Evolutionary conservation across 2,329 filamentous ascomycete genomes (phyloP).

Genomic region (Calonectria naviculata): DNA sequence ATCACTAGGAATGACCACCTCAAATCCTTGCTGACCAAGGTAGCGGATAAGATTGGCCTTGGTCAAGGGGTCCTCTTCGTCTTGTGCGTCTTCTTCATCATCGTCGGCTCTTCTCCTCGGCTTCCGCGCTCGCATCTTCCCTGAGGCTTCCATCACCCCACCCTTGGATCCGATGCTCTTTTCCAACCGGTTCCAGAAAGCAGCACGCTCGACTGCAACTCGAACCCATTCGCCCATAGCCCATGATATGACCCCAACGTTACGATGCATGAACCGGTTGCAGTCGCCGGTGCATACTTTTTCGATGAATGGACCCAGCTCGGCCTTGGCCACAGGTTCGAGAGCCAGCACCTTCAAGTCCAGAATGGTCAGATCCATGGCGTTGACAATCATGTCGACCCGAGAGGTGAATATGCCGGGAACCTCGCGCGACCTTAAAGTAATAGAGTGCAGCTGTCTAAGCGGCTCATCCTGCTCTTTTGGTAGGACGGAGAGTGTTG

Average conservation of each 20-base stretch:
- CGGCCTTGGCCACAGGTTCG: constrained; percentile 67
- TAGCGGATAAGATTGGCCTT: constrained; percentile 62
- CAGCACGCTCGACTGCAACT: constrained; percentile 68
- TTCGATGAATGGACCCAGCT: constrained; percentile 66
- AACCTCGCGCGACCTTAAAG: constrained; percentile 52
- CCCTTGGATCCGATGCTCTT: constrained; percentile 53
- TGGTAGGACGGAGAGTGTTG: constrained; percentile 60
- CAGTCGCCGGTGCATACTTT: constrained; percentile 50
- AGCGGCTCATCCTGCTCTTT: constrained; percentile 46
- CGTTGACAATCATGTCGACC: constrained; percentile 69
- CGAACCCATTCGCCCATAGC: constrained; percentile 77
- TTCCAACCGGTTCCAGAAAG: constrained; percentile 70
- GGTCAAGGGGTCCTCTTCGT: constrained; percentile 8
- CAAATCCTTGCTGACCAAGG: constrained; percentile 63
- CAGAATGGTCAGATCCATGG: constrained; percentile 61
- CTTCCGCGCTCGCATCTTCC: constrained; percentile 38
- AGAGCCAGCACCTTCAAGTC: constrained; percentile 65
- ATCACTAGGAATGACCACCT: constrained; percentile 53
- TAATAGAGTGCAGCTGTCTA: constrained; percentile 67
- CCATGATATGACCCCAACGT: constrained; percentile 72
- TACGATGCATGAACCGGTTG: constrained; percentile 61
- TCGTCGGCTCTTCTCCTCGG: constrained; percentile 34
- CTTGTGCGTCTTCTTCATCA: constrained; percentile 28
- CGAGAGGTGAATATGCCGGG: constrained; percentile 67
- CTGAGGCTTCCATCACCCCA: constrained; percentile 36